Percentiles rank a stretch among this genome's conserved stretches.
Conservation (phyloP, 805 yeast genomes). For the Yarrowia sp. region DNA sequence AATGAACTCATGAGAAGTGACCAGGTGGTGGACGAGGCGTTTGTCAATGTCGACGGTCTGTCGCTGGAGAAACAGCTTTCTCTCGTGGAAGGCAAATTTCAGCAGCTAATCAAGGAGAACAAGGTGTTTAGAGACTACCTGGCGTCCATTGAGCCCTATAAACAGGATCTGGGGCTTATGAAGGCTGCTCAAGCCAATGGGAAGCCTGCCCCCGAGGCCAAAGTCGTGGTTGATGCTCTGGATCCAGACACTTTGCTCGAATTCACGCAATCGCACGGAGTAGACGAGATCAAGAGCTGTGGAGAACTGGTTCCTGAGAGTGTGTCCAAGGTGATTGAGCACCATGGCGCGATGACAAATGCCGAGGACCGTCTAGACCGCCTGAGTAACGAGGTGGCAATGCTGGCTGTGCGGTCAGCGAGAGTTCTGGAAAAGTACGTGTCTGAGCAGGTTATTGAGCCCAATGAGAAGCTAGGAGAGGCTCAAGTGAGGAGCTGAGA, state of each 20-base stretch:
- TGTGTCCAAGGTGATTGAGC: constrained; percentile 2
- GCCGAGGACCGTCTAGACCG: constrained; percentile 7
- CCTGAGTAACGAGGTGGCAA: constrained; percentile 11
- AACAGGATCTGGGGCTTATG: constrained; percentile 13
- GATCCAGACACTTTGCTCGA: constrained; percentile 10
- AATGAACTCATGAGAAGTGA: constrained; percentile 31
- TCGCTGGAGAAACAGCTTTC: constrained; percentile 27
- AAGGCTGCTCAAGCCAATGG: constrained; percentile 1
- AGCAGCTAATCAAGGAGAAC: constrained; percentile 27
- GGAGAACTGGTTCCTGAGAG: constrained; percentile 17
- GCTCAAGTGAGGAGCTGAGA: too few species aligned
- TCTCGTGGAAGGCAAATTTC: constrained; percentile 25
- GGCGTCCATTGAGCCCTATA: constrained; percentile 29
- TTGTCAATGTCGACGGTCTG: constrained; percentile 18
- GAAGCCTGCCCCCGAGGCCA: neutral
- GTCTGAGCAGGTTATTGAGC: constrained; percentile 9
- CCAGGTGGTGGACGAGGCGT: constrained; percentile 24
- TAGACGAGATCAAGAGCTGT: constrained; percentile 18
- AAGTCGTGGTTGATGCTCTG: constrained; percentile 22
- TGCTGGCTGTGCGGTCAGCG: neutral
- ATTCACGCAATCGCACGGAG: constrained; percentile 15
- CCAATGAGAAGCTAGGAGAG: constrained; percentile 1
- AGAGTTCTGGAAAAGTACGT: constrained; percentile 26
- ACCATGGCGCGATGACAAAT: neutral
- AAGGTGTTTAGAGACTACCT: constrained; percentile 26